These are phyloP conservation scores for Phytopythium oedochilum DNA, from an alignment of 352 stramenopile species.

Conservation along the genomic window DNA sequence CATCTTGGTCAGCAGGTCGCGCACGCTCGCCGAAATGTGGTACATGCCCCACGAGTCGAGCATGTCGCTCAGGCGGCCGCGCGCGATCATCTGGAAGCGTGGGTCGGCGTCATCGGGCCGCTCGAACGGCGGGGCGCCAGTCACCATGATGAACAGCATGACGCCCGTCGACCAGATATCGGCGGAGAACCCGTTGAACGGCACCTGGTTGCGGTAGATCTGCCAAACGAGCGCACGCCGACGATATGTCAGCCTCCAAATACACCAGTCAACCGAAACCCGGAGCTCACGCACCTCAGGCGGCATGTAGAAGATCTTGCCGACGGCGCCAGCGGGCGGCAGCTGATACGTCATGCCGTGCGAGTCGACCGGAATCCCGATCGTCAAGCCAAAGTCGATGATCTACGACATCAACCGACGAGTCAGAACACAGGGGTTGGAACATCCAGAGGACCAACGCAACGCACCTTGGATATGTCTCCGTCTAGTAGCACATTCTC, in stretches of 20 bases:
- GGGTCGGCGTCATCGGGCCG: conserved; percentile 74
- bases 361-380: conserved; percentile 80
- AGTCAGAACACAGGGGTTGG: conserved; percentile 4
- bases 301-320: conserved; percentile 90
- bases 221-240: conserved; percentile 10
- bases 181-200: conserved; percentile 89
- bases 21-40: conserved; percentile 65
- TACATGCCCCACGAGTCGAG: conserved; percentile 85
- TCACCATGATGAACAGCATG: conserved; percentile 95
- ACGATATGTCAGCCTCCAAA: background rate
- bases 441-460: background rate
- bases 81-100: conserved; percentile 83
- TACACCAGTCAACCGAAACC: background rate
- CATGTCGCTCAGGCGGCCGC: conserved; percentile 77
- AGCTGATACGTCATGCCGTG: conserved; percentile 86
- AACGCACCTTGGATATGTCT: conserved; percentile 70
- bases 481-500: conserved; percentile 85
- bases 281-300: conserved; percentile 57
- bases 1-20: conserved; percentile 74
- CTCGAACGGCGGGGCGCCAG: conserved; percentile 89
- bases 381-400: conserved; percentile 83
- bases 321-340: conserved; percentile 69
- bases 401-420: conserved; percentile 42
- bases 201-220: conserved; percentile 88
- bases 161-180: conserved; percentile 94